Base-by-base conservation (phyloP, 2,329 filamentous ascomycete species). In the Atkinsonella texensis region DNA sequence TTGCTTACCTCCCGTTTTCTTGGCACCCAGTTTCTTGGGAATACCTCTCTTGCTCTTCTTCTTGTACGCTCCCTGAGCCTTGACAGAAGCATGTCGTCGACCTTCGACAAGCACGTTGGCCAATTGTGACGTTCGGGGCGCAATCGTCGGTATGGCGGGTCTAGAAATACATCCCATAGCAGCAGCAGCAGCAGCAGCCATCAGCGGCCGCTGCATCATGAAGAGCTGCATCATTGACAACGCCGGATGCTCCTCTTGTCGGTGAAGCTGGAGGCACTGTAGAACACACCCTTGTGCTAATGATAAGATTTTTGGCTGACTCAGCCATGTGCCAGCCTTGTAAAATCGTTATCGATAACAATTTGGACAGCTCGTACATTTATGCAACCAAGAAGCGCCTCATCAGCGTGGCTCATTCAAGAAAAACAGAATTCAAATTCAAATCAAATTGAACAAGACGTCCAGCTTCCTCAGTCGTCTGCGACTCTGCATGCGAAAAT, bases 1-100 rank as follows among this genome's bases (percentile, higher is more conserved):
- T 10, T 38, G 73, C 80, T 43, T 74, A 87, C 87, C 91, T 68
- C 87, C 89, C 17, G 85, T 84, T 70, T 91, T 89, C 77, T 98
- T 98, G 5, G 91, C 90, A 59, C 93, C 93, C 59, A 98, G 73
- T 67, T 95, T 89, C 73, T 95, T 95, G 32, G 77, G 73, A 54
- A 80, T 74, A 23, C 77, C 79, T 64, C 74, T 76, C 67, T 80
- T 77, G 61, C 73, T 73, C 60, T 73, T 74, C 59, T 80, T 64
- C 62, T 86, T 94, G 69, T 84, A 83, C 48, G 78, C 77, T 67
- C 81, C 81, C 70, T 84, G 81, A 44, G 79, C 73, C 64, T 83
- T 83, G 64, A 81, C 77, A 23, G 76, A 72, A 57, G 79, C 79
- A 60, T 76, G 70, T 63, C 78, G 71, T 56, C 73, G 70, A 57